phyloP scores from a whole-genome alignment of 139 green algal genomes.

The Chlamydomonas incerta region DNA sequence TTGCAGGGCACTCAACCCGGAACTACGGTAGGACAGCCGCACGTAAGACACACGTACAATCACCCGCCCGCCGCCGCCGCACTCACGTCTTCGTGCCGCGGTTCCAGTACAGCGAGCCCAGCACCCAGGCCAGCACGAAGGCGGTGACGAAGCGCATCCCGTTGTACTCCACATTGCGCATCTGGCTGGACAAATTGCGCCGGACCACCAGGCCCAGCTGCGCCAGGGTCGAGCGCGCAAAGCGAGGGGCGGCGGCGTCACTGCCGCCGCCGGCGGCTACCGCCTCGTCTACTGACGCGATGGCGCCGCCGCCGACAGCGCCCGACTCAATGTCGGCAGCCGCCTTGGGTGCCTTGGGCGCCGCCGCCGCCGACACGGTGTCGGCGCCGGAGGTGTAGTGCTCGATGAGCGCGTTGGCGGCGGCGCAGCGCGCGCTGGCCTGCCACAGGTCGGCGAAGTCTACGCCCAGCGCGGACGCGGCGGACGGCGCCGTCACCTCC shows the following conservation, averaged over 20 bases:
- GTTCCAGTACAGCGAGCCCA: constrained; percentile 30
- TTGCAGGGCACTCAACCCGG: no score
- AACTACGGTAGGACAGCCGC: no score
- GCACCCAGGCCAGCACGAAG: not conserved
- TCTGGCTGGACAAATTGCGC: constrained; percentile 15
- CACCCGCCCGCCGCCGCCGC: no score
- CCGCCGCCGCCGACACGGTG: no score
- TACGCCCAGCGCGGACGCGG: not conserved
- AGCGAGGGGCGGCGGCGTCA: no score
- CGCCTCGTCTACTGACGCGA: not conserved
- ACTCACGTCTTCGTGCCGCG: not conserved
- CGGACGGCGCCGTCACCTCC: constrained; percentile 48
- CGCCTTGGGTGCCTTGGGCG: no score
- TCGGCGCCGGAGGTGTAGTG: no score
- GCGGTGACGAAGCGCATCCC: constrained; percentile 15
- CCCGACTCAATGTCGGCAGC: no score
- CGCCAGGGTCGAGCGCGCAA: not conserved
- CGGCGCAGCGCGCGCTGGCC: not conserved
- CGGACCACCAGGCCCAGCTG: constrained; percentile 29
- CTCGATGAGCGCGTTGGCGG: no score
- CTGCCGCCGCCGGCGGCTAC: no score
- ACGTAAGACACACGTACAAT: no score
- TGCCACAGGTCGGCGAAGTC: constrained; percentile 11
- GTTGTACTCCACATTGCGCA: constrained; percentile 30
- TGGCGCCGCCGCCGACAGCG: no score